Evolutionary conservation across 2,329 filamentous ascomycete species (phyloP), one percentile per base, ranked within the genome.

Genomic region (Leptographium radiaticola): DNA sequence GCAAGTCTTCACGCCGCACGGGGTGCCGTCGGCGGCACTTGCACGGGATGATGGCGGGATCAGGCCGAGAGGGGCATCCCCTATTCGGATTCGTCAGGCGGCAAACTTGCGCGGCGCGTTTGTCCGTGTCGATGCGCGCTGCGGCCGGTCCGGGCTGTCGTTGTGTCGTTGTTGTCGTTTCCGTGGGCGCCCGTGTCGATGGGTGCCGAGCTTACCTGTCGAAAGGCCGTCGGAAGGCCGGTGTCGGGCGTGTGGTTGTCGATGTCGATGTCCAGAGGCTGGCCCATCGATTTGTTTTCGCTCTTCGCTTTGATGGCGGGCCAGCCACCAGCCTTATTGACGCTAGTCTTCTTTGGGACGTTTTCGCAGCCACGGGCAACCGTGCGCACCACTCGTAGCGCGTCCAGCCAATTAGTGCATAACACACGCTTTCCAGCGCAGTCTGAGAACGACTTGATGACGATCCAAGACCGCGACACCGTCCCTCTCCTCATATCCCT

Each of bases 351-450:
- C 3, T 20, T 33, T 44, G 2, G 49, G 51, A 30, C 12, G 4
- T 16, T 9, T 18, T 45, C 25, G 44, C 44, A 48, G 40, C 51
- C 51, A 48, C 44, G 44, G 51, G 51, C 51, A 53, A 53, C 51
- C 51, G 38, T 38, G 25, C 51, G 30, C 20, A 15, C 42, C 25
- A 25, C 11, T n/a, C 46, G 46, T 1, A 25, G 25, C 25, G 25
- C 16, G 31, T 49, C 25, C 33, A 38, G 46, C 46, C 46, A 49
- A 38, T 49, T 34, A 47, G 25, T 25, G 25, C 25, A 25, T 25
- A 25, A 25, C 25, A 25, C 25, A 25, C 25, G 25, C 25, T 25
- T n/a, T n/a, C n/a, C n/a, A n/a, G n/a, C n/a, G n/a, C n/a, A n/a
- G n/a, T n/a, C 2, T 25, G 25, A 25, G 25, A 25, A 25, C 25